Base-by-base conservation (phyloP, 1,284 basidiomycete genomes). In the Naganishia liquefaciens region DNA sequence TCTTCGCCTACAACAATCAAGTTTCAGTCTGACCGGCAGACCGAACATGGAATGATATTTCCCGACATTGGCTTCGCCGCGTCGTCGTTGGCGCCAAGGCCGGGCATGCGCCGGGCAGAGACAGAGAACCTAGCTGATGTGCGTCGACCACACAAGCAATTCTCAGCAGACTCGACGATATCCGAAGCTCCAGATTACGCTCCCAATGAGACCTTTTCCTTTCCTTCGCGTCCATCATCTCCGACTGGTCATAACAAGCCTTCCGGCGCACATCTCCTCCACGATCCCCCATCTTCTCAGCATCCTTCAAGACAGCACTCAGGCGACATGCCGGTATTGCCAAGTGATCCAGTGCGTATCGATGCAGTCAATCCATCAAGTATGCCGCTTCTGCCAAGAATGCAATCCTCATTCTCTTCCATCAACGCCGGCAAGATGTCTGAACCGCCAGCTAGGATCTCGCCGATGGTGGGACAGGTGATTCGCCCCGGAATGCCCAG, bases 401-500 rank as follows among this genome's bases (percentile, higher is more conserved):
- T 53, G 44, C 19, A 47, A 5, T 65, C 49, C 3, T 49, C 40
- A 13, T 67, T 72, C 19, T 40, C 68, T 9, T 49, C 71, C 15
- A 63, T 64, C 27, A 23, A 57, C 1, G 50, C 65, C 9, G 64
- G 64, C 23, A 42, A 27, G 10, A 47, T 63, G 27, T 43, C 49
- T 21, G 65, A 63, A 15, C 64, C 68, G n/a, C 69, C 62, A 43
- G 19, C 49, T 37, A 39, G 65, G 33, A 9, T 21, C 30, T 47
- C 47, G 33, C 63, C 57, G 40, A 63, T 44, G 55, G 47, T 37
- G 11, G 55, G 46, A 27, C 46, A 58, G 15, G 46, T 40, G 15
- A 39, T 57, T n/a, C 62, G 65, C n/a, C 60, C 62, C 19, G 66
- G 65, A 0, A 62, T 71, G 39, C 68, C 68, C 11, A 43, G 68